These are phyloP conservation scores for Primulina huaijiensis DNA, from an alignment of 257 asterid genomes.

Conservation along the genomic window DNA sequence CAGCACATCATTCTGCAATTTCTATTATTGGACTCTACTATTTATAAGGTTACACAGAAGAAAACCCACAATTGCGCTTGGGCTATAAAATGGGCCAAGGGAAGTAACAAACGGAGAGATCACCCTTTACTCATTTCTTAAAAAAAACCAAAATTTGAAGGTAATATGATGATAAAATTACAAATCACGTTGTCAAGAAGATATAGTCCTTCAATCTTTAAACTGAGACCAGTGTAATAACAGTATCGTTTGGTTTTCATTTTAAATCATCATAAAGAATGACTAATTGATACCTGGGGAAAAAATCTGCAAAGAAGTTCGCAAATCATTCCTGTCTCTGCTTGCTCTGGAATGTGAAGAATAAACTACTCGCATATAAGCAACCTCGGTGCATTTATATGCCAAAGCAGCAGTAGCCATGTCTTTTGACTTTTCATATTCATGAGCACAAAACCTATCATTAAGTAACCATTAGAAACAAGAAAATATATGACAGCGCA, in stretches of 20 bases:
- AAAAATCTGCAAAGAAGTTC: constrained; percentile 61
- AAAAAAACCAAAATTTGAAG: constrained; percentile 1
- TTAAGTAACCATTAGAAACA: constrained; percentile 25
- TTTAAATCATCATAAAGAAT: constrained; percentile 18
- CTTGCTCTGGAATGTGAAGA: constrained; percentile 60
- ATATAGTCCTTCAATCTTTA: constrained; percentile 4
- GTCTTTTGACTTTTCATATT: constrained; percentile 82
- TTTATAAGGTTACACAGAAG: too few species aligned
- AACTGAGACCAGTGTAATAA: constrained; percentile 1
- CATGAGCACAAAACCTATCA: constrained; percentile 87
- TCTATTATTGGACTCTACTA: too few species aligned
- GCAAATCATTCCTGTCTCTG: constrained; percentile 74
- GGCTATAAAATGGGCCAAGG: too few species aligned
- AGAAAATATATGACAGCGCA: neutral
- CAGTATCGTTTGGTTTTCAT: constrained; percentile 3
- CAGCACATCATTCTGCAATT: too few species aligned
- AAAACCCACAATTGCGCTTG: too few species aligned
- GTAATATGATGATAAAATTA: constrained; percentile 4
- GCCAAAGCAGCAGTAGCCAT: constrained; percentile 95
- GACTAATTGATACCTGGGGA: constrained; percentile 59
- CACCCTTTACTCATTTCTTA: neutral
- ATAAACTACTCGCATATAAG: constrained; percentile 83
- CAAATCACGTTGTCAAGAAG: constrained; percentile 13
- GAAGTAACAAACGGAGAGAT: neutral
- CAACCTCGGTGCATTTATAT: constrained; percentile 87